Base-by-base conservation (phyloP, 2,329 filamentous ascomycete species). In the Talaromyces sp. region DNA sequence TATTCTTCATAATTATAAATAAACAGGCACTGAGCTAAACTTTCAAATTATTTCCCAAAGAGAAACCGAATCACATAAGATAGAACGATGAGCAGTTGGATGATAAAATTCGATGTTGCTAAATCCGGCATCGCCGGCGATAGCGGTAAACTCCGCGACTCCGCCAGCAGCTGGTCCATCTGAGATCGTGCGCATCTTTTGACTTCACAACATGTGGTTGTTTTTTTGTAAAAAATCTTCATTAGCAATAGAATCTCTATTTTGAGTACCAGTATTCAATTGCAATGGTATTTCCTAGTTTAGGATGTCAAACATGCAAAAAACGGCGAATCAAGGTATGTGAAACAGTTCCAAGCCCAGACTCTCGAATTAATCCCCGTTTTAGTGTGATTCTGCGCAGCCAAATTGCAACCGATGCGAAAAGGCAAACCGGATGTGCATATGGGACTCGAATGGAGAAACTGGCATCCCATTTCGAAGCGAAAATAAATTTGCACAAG, bases 401-500 rank as follows among this genome's bases (percentile, higher is more conserved):
- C 56, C 65, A 1, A 58, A 8, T n/a, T 64, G 63, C 52, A 38
- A 19, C n/a, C 61, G 62, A 53, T 69, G 68, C 50, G 35, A 35
- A 13, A 69, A 69, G 61, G 64, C 63, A 55, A 58, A 58, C 32
- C 60, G 66, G 14, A 31, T 31, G 21, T 69, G 66, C 56, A 21
- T 52, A 9, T 69, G 67, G 67, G 58, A 67, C 8, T 56, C 59
- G 4, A 61, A 65, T 31, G 53, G 60, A n/a, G 55, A 64, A n/a
- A 55, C 55, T 31, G 61, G 55, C 9, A 14, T 56, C 49, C 41
- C 38, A 60, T 67, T 69, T 63, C 64, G 56, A 49, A 66, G 49
- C 31, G 68, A 69, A 56, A 67, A 68, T 61, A 58, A 55, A 3
- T 69, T 64, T 63, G 68, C 67, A 1, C 54, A 63, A 54, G 68